These are phyloP conservation scores for Pseudomonodictys pantanalensis DNA, from an alignment of 495 filamentous ascomycete species.

Conservation along the genomic window DNA sequence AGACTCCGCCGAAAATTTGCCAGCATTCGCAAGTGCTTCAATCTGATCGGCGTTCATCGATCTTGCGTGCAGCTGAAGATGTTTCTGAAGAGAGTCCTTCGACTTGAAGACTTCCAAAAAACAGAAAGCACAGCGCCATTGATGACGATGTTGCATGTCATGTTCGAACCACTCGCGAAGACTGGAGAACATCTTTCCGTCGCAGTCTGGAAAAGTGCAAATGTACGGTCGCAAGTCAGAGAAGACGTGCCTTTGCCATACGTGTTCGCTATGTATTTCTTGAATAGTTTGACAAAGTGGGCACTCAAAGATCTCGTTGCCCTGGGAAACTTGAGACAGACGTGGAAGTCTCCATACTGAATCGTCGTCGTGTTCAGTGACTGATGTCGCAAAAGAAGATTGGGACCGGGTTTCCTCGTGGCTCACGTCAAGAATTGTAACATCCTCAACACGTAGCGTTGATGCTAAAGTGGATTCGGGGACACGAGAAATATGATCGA, in stretches of 20 bases:
- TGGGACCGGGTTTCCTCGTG: slow-evolving; percentile 4
- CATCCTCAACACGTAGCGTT: slow-evolving; percentile 13
- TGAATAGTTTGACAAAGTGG: slow-evolving; percentile 23
- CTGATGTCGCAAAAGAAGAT: slow-evolving; percentile 13
- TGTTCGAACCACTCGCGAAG: slow-evolving; percentile 18
- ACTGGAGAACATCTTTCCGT: slow-evolving; percentile 8
- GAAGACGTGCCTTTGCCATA: slow-evolving; percentile 9
- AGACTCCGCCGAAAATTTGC: not conserved
- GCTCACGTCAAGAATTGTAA: not conserved
- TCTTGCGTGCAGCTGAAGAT: not conserved
- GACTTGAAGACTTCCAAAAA: not conserved
- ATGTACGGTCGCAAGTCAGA: slow-evolving; percentile 9
- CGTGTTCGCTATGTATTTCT: not conserved
- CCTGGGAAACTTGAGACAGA: slow-evolving; percentile 4
- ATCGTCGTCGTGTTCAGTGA: slow-evolving; percentile 8
- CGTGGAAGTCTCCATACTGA: not conserved
- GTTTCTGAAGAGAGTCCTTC: not conserved
- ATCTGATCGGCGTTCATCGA: slow-evolving; percentile 3
- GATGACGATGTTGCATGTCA: slow-evolving; percentile 3
- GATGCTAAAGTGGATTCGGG: slow-evolving; percentile 27
- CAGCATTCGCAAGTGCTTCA: not conserved
- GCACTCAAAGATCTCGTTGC: slow-evolving; percentile 17
- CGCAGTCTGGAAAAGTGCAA: slow-evolving; percentile 15
- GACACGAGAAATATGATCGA: too few species aligned
- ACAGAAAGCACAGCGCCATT: slow-evolving; percentile 10